Evolutionary conservation across 495 filamentous ascomycete genomes (phyloP).

Genomic region (Penicillium pancosmium): DNA sequence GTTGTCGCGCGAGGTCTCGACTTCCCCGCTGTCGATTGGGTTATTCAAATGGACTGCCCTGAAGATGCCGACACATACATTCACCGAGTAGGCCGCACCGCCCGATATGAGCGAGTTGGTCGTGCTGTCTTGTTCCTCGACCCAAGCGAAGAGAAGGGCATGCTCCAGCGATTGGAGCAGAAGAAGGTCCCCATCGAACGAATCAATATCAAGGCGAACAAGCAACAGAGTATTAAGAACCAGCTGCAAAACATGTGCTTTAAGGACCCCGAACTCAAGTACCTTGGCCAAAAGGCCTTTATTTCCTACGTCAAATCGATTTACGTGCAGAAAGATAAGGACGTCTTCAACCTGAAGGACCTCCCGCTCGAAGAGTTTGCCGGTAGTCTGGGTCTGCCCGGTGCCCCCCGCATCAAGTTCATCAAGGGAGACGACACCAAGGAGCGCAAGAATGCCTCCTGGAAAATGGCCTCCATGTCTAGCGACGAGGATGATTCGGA

Average conservation of each 20-base stretch:
- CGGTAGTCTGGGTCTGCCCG: constrained; percentile 81
- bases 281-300: constrained; percentile 95
- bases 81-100: constrained; percentile 92
- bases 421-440: constrained; percentile 86
- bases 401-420: constrained; percentile 88
- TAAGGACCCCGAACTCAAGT: constrained; percentile 91
- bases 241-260: constrained; percentile 93
- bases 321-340: constrained; percentile 88
- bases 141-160: constrained; percentile 85
- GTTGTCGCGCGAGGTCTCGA: constrained; percentile 92
- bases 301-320: constrained; percentile 82
- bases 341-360: constrained; percentile 79
- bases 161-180: constrained; percentile 77
- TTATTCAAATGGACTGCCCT: constrained; percentile 91
- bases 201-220: constrained; percentile 85
- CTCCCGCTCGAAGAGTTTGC: constrained; percentile 86
- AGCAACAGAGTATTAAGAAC: constrained; percentile 80
- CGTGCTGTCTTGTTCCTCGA: constrained; percentile 89
- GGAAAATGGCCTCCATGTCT: constrained; percentile 53
- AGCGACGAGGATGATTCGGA: constrained; percentile 57
- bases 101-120: constrained; percentile 86
- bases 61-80: constrained; percentile 98
- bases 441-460: constrained; percentile 80
- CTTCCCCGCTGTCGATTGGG: constrained; percentile 97
- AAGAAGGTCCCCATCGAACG: constrained; percentile 85